Evolutionary conservation across 495 filamentous ascomycete species (phyloP).

Genomic region (Xylaria bambusicola): DNA sequence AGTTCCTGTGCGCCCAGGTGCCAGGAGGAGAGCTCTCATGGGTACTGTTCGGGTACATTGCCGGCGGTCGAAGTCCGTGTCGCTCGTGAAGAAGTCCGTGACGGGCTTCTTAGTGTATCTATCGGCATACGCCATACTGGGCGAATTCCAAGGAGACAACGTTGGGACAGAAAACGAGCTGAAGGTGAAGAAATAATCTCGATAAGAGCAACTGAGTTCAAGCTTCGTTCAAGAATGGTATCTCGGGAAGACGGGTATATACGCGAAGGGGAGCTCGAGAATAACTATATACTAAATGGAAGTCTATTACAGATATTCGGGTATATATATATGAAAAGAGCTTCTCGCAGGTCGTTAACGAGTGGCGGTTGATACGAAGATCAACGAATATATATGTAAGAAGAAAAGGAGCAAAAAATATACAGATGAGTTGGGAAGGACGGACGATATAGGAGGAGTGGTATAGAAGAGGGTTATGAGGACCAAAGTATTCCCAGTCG

Average conservation of each 20-base stretch:
- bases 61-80: slow-evolving; percentile 64
- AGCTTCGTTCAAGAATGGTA: too few species aligned
- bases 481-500: background rate
- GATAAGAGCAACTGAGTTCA: too few species aligned
- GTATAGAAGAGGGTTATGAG: background rate
- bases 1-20: slow-evolving; percentile 67
- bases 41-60: slow-evolving; percentile 64
- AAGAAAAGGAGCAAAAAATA: background rate
- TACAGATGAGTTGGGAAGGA: background rate
- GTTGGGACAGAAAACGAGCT: background rate
- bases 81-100: slow-evolving; percentile 50
- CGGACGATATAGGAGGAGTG: background rate
- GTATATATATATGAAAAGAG: background rate
- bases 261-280: background rate
- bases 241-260: too few species aligned
- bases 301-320: background rate
- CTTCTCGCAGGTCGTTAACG: background rate
- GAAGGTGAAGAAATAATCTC: too few species aligned
- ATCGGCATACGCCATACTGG: slow-evolving; percentile 31
- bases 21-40: slow-evolving; percentile 67
- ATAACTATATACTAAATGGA: background rate
- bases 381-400: background rate
- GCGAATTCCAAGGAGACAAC: background rate
- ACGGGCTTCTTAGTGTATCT: slow-evolving; percentile 35
- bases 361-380: slow-evolving; percentile 5